Evolutionary conservation across 2,329 filamentous ascomycete species (phyloP).

Genomic region (Fusarium solani-melongenae): DNA sequence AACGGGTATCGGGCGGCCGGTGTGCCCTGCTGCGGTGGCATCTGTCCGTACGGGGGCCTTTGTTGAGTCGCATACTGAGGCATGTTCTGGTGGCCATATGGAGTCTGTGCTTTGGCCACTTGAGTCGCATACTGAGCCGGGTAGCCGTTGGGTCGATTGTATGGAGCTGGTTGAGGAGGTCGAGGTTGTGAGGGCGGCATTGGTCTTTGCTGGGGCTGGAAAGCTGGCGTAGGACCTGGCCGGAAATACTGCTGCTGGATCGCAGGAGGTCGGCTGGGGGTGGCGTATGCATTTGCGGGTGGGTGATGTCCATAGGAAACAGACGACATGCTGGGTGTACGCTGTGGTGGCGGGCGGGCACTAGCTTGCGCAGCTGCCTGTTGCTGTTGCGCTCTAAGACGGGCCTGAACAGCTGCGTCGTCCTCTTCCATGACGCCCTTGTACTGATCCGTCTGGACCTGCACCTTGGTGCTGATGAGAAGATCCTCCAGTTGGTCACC

Average conservation of each 20-base stretch:
- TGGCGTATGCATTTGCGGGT: conserved; percentile 58
- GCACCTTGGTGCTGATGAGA: conserved; percentile 81
- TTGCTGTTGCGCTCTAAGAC: conserved; percentile 53
- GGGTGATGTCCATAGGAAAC: conserved; percentile 59
- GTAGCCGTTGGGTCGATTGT: conserved; percentile 62
- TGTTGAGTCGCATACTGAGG: conserved; percentile 60
- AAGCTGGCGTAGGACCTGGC: conserved; percentile 50
- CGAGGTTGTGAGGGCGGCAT: conserved; percentile 49
- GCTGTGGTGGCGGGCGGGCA: conserved; percentile 52
- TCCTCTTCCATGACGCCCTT: conserved; percentile 87
- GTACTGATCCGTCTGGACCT: conserved; percentile 78
- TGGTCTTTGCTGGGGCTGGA: conserved; percentile 56
- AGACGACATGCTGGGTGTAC: conserved; percentile 52
- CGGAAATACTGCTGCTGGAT: conserved; percentile 60
- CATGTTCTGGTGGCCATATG: conserved; percentile 64
- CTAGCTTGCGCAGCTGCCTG: conserved; percentile 48
- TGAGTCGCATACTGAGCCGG: conserved; percentile 60
- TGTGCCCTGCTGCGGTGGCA: conserved; percentile 54
- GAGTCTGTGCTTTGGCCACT: conserved; percentile 62
- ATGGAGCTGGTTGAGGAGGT: conserved; percentile 58
- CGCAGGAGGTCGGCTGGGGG: conserved; percentile 58
- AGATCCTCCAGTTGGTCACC: conserved; percentile 87
- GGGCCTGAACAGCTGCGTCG: conserved; percentile 68
- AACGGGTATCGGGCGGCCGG: conserved; percentile 57
- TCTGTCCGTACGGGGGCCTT: conserved; percentile 57